Evolutionary conservation across 495 filamentous ascomycete genomes (phyloP).

Genomic region (Penicillium arizonense): DNA sequence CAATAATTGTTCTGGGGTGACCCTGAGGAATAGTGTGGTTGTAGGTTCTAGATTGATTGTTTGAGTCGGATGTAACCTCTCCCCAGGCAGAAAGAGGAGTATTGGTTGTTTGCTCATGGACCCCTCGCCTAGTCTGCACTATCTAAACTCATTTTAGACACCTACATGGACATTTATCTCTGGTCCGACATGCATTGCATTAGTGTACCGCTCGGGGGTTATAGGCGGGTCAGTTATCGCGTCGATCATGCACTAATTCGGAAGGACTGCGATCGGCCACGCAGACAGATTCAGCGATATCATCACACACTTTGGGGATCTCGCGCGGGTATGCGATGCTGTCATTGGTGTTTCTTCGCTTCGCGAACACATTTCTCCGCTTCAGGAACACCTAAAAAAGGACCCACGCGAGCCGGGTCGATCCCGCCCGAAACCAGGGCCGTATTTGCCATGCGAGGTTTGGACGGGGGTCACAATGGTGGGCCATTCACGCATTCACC

Average conservation of each 20-base stretch:
- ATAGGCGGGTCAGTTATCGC: too few species aligned
- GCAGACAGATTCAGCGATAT: background rate
- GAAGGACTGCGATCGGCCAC: background rate
- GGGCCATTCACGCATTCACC: background rate
- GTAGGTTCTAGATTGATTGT: background rate
- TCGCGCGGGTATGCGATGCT: background rate
- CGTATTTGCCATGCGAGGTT: background rate
- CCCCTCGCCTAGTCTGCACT: background rate
- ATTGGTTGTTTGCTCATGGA: background rate
- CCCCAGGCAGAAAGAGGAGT: background rate
- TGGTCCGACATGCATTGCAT: constrained; percentile 2
- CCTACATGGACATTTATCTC: background rate
- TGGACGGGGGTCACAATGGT: background rate
- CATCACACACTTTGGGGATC: background rate
- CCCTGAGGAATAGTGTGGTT: background rate
- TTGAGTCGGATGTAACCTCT: constrained; percentile 1
- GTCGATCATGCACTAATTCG: background rate
- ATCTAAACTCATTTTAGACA: background rate
- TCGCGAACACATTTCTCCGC: constrained; percentile 8
- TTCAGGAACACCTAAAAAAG: constrained; percentile 13
- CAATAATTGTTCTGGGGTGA: background rate
- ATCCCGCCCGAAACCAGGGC: constrained; percentile 7
- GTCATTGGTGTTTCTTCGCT: background rate
- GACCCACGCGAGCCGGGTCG: constrained; percentile 12
- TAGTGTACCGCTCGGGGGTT: background rate